phyloP scores from a whole-genome alignment of 2,329 filamentous ascomycete genomes.

The Alternaria arbusti region DNA sequence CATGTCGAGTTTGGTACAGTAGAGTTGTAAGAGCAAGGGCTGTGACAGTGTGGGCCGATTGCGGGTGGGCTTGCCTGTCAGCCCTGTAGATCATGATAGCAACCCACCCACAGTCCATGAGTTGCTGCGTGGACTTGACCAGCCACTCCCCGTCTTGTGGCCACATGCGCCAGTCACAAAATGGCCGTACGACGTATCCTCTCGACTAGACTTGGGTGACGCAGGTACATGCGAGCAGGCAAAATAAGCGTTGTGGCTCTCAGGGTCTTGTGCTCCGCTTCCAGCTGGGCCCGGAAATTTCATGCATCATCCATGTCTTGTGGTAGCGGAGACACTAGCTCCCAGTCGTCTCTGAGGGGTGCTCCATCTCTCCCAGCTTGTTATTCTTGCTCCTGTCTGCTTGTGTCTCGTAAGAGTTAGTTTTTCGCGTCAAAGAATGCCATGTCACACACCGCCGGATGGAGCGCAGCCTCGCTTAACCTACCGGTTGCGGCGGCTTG shows the following conservation, averaged over 20 bases:
- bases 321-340: slow-evolving; percentile 12
- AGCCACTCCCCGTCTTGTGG: not conserved
- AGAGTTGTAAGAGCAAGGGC: not conserved
- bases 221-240: slow-evolving; percentile 20
- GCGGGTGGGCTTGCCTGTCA: not conserved
- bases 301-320: slow-evolving; percentile 22
- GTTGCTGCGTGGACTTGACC: not conserved
- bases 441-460: slow-evolving; percentile 20
- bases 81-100: not conserved
- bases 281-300: slow-evolving; percentile 19
- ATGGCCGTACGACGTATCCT: not conserved
- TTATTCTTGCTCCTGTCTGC: not conserved
- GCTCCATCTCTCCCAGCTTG: not conserved
- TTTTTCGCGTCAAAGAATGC: slow-evolving; percentile 15
- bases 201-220: not conserved
- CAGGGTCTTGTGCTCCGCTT: slow-evolving; percentile 19
- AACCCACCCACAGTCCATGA: not conserved
- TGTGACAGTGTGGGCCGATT: not conserved
- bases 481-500: slow-evolving; percentile 20
- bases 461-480: slow-evolving; percentile 13
- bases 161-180: not conserved
- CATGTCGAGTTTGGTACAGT: not conserved
- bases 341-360: not conserved
- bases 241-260: slow-evolving; percentile 13
- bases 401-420: not conserved